Evolutionary conservation across 2,329 filamentous ascomycete genomes (phyloP), one percentile per base, ranked within the genome.

Genomic region (Fulvia fulva): DNA sequence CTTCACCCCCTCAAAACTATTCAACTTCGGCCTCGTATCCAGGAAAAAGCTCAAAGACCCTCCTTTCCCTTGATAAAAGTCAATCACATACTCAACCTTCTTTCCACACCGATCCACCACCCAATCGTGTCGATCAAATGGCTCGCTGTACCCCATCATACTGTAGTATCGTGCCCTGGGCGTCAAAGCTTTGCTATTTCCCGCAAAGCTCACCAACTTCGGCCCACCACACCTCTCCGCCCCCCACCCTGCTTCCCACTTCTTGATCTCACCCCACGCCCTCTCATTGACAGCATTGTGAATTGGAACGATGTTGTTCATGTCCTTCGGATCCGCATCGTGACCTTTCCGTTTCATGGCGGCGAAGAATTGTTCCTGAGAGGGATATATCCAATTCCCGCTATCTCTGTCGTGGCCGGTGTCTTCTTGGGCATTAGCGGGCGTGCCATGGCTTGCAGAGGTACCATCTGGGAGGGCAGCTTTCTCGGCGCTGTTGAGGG

Each of bases 261-360:
- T 79, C 67, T 89, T 85, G 65, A 99, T 97, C 77, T 97, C 89
- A 62, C 84, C 81, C 94, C 94, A 99, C 0, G 94, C 94, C 44
- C 90, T 82, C 82, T 99, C 94, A 76, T 99, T 99, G 62, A 99
- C 94, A 46, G 94, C 94, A 73, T 99, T 99, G 77, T 99, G 94
- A 68, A 97, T 97, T 2, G 91, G 94, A 55, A 97, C 92, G 32
- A 97, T 92, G 32, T 89, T 89, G 69, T 84, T 87, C 87, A 97
- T 97, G 75, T 96, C 91, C 5, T 81, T 78, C 0, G 83, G 84
- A 14, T 81, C 78, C 28, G 83, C 87, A 60, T 86, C 84, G 77
- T 91, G 87, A 45, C 87, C 88, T 76, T 99, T 99, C 71, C 93
- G 87, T 79, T 88, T 86, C 86, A 99, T 93, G 46, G 94, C 94